Evolutionary conservation across 805 yeast genomes (phyloP), one percentile per base, ranked within the genome.

Genomic region (Kluyveromyces siamensis): DNA sequence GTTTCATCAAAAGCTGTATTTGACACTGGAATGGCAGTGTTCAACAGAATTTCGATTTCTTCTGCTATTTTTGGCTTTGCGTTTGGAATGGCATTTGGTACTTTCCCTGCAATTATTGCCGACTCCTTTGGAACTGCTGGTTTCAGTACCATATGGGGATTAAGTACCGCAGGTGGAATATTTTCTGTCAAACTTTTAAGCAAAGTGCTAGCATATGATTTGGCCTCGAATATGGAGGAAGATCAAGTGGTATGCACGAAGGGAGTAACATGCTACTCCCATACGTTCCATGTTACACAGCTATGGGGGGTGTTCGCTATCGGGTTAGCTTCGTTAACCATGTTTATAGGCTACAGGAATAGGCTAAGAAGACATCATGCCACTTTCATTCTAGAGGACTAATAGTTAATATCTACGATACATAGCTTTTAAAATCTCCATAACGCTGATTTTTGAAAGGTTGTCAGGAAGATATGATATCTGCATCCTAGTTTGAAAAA

Each of bases 131-230:
- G 90, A 2, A 75, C 86, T 0, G 71, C 67, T 7, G 75, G 80
- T 0, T 85, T 83, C 61, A 80, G 88, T 19, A 83, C 90, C 0
- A 73, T 83, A 1, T 85, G 93, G 91, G 88, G 91, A 0, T 66
- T 84, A 39, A 65, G 80, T 14, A 82, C 89, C 21, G 80, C 88
- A 0, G 90, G 90, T 8, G 87, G 88, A 1, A 65, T 83, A 18
- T 41, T 78, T 4, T 68, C 77, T 0, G 74, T 84, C 39, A 78
- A 76, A 55, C 45, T 71, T 2, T 70, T 84, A 52, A 79, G 81
- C 44, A 73, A 73, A 48, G 68, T 72, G 44, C 75, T 85, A 54
- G 88, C 87, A 1, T 48, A 55, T 9, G 74, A 77, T 33, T 72
- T 84, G 53, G 81, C 79, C 53, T 47, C 50, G 2, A 63, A 71